Evolutionary conservation across 345 rosid species (phyloP), one percentile per base, ranked within the genome.

Genomic region (Odontarrhena argentea): DNA sequence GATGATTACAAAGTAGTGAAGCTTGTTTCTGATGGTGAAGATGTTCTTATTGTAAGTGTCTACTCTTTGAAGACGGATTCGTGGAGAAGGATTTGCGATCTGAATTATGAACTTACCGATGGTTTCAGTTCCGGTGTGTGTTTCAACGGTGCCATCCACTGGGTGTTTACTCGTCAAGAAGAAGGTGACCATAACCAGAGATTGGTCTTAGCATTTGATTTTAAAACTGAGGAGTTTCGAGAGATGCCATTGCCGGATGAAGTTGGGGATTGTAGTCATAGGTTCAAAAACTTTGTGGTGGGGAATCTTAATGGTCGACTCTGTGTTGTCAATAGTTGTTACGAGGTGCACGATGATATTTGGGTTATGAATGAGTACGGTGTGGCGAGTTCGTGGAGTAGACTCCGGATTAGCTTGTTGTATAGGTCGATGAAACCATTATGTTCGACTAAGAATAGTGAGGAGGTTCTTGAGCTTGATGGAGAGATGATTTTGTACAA

Each of bases 301-400:
- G 82, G 78, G 50, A 72, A 41, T 55, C 66, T 73, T 7, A 62
- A 18, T 7, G 82, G 76, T 22, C 45, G 68, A 38, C 78, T 81
- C 0, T 81, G 85, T 35, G 48, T 78, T 5, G 62, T 78, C 3
- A 74, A 76, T 46, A 65, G 73, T 22, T 65, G 77, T 46, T 71
- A 59, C 32, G 63, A 76, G 53, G 54, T 65, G 45, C 82, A 73
- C 22, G 64, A 81, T 55, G 80, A 76, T 24, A 51, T 81, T 2
- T 78, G 85, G 85, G 49, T 81, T 25, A 78, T 81, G 85, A 66
- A 61, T 24, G 68, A 65, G 49, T 78, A 78, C 9, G 79, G 80
- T 6, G 60, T 48, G 8, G 67, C 34, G 1, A 58, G 65, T 28
- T 78, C 86, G 0, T 79, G 86, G 83, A 75, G 44, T 6, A 75